A percentile compares a stretch with the other conserved stretches of the same genome.
Evolutionary conservation across 306 rosid genomes (phyloP).

Genomic region (Carpinus viminea): DNA sequence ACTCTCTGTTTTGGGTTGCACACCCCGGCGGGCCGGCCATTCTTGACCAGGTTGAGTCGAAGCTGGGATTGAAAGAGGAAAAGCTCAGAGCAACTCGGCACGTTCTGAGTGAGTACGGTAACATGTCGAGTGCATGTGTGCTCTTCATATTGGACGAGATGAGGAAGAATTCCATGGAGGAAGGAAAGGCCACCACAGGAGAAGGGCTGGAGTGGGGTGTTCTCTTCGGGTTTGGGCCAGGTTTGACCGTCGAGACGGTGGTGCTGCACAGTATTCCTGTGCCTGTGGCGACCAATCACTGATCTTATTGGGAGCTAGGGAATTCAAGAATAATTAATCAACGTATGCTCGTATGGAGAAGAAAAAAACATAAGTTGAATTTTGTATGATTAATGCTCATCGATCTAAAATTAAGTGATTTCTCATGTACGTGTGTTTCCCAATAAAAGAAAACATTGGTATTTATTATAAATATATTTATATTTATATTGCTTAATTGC

Average conservation of each 20-base stretch:
- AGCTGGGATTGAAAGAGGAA: slow-evolving; percentile 45
- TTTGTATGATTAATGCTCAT: no score
- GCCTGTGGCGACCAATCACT: neutral
- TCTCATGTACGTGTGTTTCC: no score
- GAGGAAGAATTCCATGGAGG: slow-evolving; percentile 42
- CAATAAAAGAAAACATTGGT: no score
- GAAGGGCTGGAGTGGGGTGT: slow-evolving; percentile 66
- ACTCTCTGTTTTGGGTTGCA: slow-evolving; percentile 59
- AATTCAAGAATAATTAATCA: no score
- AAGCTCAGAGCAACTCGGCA: slow-evolving; percentile 42
- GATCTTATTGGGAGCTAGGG: no score
- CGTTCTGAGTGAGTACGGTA: slow-evolving; percentile 53
- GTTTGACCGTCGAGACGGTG: slow-evolving; percentile 57
- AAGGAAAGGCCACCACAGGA: slow-evolving; percentile 42
- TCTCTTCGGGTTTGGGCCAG: slow-evolving; percentile 61
- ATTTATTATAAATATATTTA: no score
- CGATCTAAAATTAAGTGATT: no score
- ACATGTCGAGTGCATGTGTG: slow-evolving; percentile 62
- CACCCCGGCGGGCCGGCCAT: slow-evolving; percentile 76
- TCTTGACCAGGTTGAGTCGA: slow-evolving; percentile 55
- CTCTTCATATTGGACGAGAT: slow-evolving; percentile 54
- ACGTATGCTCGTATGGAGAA: no score
- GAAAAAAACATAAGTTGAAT: no score
- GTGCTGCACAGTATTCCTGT: slow-evolving; percentile 34
- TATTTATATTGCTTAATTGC: no score